Conservation (phyloP, 495 filamentous ascomycete species). For the Lepidopterella palustris region DNA sequence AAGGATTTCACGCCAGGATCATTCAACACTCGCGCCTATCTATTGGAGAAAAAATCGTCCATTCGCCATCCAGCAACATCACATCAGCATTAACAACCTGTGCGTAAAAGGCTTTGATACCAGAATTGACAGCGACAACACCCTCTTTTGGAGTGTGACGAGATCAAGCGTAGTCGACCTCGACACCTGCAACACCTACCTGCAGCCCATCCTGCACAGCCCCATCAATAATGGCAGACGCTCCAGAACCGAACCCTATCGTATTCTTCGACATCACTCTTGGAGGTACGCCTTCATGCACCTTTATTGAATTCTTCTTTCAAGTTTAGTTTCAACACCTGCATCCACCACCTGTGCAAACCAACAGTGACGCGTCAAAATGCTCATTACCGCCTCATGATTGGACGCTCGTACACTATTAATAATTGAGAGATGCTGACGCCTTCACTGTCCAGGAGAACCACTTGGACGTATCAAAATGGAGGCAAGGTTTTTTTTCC, state of each 20-base stretch:
- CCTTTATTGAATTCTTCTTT: not conserved
- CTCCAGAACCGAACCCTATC: constrained; percentile 46
- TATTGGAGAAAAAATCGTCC: too few relatives aligned
- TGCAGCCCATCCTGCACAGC: constrained; percentile 16
- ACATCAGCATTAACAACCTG: too few relatives aligned
- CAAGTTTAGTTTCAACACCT: not conserved
- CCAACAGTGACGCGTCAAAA: too few relatives aligned
- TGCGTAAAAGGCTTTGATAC: too few relatives aligned
- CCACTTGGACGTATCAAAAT: constrained; percentile 88
- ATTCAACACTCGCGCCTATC: too few relatives aligned
- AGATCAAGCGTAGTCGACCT: not conserved
- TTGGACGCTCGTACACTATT: too few relatives aligned
- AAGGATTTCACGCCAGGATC: too few relatives aligned
- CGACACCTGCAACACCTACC: not conserved
- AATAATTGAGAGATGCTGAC: constrained; percentile 5
- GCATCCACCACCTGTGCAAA: too few relatives aligned
- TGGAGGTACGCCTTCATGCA: constrained; percentile 56
- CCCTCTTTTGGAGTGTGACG: not conserved
- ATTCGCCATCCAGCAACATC: too few relatives aligned
- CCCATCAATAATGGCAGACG: constrained; percentile 22
- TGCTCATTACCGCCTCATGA: too few relatives aligned
- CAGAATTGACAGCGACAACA: too few relatives aligned
- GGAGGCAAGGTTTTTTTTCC: constrained; percentile 39
- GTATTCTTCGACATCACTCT: constrained; percentile 94
- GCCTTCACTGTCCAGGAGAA: constrained; percentile 53